Conservation (phyloP, 2,329 filamentous ascomycete genomes). For the Penicillium sp. region DNA sequence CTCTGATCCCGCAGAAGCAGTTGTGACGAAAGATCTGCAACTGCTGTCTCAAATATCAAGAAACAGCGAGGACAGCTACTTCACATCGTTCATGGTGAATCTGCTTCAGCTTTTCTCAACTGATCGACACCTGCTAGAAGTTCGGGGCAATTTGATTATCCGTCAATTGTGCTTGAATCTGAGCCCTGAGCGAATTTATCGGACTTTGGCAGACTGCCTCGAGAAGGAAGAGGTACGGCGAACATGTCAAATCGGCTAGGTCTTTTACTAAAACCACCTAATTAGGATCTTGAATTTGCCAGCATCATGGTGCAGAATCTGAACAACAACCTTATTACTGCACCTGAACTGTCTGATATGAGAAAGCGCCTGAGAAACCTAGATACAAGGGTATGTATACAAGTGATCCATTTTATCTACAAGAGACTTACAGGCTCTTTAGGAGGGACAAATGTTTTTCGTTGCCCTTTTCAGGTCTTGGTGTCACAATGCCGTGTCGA, state of each 20-base stretch:
- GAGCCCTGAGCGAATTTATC: conserved; percentile 92
- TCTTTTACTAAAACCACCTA: not conserved
- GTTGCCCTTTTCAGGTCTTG: conserved; percentile 92
- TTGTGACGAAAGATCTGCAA: conserved; percentile 92
- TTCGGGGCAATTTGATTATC: conserved; percentile 92
- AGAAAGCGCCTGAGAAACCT: conserved; percentile 87
- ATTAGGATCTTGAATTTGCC: conserved; percentile 86
- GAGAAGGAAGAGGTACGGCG: conserved; percentile 80
- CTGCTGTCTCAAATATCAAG: conserved; percentile 93
- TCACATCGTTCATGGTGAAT: conserved; percentile 97
- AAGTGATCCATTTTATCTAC: not conserved
- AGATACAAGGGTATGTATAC: conserved; percentile 70
- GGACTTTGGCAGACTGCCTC: conserved; percentile 92
- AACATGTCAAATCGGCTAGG: not conserved
- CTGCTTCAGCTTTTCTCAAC: conserved; percentile 93
- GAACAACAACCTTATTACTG: conserved; percentile 98
- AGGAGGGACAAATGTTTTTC: conserved; percentile 95
- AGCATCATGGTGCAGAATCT: conserved; percentile 99
- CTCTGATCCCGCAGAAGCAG: conserved; percentile 91
- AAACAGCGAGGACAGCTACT: conserved; percentile 96
- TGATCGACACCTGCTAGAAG: conserved; percentile 86
- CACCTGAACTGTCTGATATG: conserved; percentile 87
- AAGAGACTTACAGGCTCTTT: conserved; percentile 25
- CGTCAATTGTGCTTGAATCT: conserved; percentile 90
- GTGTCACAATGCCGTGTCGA: conserved; percentile 98